Percentiles rank a stretch among this genome's conserved stretches.
phyloP scores from a whole-genome alignment of 1,139 yeast genomes.

The Scheffersomyces titani region DNA sequence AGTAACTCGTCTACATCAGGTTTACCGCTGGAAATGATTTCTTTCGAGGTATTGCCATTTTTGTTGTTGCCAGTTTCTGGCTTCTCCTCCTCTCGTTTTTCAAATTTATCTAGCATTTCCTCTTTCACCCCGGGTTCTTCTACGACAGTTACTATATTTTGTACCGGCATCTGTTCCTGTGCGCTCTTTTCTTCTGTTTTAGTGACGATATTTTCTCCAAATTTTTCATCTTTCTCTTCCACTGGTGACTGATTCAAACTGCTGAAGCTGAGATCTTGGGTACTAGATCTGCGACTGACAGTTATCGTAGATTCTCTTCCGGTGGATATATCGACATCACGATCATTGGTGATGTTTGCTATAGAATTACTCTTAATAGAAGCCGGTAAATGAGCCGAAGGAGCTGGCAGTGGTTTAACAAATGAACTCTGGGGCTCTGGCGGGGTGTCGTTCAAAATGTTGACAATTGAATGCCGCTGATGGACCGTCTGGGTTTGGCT shows the following conservation, averaged over 20 bases:
- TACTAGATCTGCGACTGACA: constrained; percentile 4
- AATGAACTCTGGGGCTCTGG: constrained; percentile 3
- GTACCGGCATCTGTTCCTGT: background rate
- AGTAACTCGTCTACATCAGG: constrained; percentile 14
- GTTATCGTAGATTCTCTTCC: constrained; percentile 32
- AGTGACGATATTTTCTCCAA: background rate
- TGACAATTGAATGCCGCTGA: constrained; percentile 23
- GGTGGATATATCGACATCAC: constrained; percentile 37
- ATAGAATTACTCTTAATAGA: constrained; percentile 40
- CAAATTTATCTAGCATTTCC: background rate
- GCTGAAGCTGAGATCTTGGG: background rate
- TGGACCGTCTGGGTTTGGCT: constrained; percentile 5
- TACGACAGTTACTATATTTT: background rate
- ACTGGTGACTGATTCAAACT: background rate
- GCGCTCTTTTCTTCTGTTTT: background rate
- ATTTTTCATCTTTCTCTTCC: background rate
- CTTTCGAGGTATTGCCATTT: background rate
- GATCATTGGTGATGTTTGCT: constrained; percentile 48
- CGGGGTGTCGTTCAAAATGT: constrained; percentile 21
- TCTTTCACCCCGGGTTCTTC: background rate
- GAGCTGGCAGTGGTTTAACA: constrained; percentile 6
- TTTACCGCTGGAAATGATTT: background rate
- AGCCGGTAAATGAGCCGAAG: background rate
- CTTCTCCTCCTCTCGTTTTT: background rate
- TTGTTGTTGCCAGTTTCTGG: background rate